Evolutionary conservation across 2,329 filamentous ascomycete species (phyloP).

Genomic region (Beauveria asiatica): DNA sequence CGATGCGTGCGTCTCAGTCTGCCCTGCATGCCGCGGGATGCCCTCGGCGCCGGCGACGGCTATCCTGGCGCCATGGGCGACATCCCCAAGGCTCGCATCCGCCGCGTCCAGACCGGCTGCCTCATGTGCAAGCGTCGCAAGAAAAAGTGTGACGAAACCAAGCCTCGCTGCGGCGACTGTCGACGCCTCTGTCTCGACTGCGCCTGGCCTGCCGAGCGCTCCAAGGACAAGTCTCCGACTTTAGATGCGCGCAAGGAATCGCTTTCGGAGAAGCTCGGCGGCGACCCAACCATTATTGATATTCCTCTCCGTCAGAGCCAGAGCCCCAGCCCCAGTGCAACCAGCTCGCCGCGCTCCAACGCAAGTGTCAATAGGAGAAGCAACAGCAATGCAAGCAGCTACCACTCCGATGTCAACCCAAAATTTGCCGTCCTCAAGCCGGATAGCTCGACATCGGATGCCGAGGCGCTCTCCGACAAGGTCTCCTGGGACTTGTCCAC

Average conservation of each 20-base stretch:
- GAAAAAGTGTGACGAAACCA: constrained; percentile 40
- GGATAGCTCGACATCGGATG: constrained; percentile 6
- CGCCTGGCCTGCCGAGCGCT: constrained; percentile 21
- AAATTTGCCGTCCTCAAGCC: neutral
- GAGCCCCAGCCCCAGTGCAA: constrained; percentile 13
- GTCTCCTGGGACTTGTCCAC: constrained; percentile 17
- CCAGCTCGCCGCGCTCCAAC: constrained; percentile 12
- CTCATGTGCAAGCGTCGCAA: constrained; percentile 37
- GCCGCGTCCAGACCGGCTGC: constrained; percentile 31
- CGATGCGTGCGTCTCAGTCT: constrained; percentile 25
- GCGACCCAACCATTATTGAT: constrained; percentile 12
- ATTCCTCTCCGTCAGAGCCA: constrained; percentile 16
- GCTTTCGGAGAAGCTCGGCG: neutral
- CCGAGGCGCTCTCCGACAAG: constrained; percentile 15
- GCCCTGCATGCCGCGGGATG: constrained; percentile 22
- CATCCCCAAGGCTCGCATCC: constrained; percentile 25
- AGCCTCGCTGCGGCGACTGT: constrained; percentile 33
- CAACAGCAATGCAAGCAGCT: constrained; percentile 14
- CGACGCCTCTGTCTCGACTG: constrained; percentile 26
- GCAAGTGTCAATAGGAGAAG: constrained; percentile 12
- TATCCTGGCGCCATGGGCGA: constrained; percentile 11
- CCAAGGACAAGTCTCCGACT: constrained; percentile 8
- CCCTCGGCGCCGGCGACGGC: constrained; percentile 6
- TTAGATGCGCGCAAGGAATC: neutral
- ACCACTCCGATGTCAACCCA: neutral